phyloP scores from a whole-genome alignment of 768 basidiomycete species.

The Suillus sp. region DNA sequence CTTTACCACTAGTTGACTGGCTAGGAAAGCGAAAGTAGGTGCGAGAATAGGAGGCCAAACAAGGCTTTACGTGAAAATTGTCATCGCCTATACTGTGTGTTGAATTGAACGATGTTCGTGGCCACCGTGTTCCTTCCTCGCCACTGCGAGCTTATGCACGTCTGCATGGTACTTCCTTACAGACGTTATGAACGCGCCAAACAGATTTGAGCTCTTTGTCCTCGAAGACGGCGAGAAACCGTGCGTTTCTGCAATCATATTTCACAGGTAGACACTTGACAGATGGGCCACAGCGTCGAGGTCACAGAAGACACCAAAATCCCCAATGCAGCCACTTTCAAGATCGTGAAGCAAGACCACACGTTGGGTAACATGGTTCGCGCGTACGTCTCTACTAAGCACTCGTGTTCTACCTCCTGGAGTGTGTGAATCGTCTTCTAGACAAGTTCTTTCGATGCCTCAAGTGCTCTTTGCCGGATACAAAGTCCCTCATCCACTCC shows the following conservation, averaged over 20 bases:
- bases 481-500: slow-evolving; percentile 95
- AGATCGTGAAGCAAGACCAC: slow-evolving; percentile 95
- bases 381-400: slow-evolving; percentile 54
- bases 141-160: slow-evolving; percentile 4
- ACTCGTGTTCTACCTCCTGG: slow-evolving; percentile 18
- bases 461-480: slow-evolving; percentile 95
- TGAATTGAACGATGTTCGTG: slow-evolving; percentile 11
- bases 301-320: slow-evolving; percentile 96
- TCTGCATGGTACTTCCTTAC: not conserved
- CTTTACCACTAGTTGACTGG: not conserved
- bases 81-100: slow-evolving; percentile 5
- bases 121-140: not conserved
- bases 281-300: slow-evolving; percentile 66
- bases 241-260: slow-evolving; percentile 55
- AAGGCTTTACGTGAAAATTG: not conserved
- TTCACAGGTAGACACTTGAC: slow-evolving; percentile 12
- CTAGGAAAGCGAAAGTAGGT: not conserved
- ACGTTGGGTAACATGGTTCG: slow-evolving; percentile 97
- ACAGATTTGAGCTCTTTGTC: slow-evolving; percentile 87
- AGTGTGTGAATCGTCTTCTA: slow-evolving; percentile 33
- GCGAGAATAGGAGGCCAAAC: not conserved
- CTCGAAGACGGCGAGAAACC: slow-evolving; percentile 91
- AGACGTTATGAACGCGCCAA: slow-evolving; percentile 85
- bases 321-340: slow-evolving; percentile 94
- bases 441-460: slow-evolving; percentile 88